These are phyloP conservation scores for Malbranchea zuffiana DNA, from an alignment of 2,329 filamentous ascomycete species.

Conservation along the genomic window DNA sequence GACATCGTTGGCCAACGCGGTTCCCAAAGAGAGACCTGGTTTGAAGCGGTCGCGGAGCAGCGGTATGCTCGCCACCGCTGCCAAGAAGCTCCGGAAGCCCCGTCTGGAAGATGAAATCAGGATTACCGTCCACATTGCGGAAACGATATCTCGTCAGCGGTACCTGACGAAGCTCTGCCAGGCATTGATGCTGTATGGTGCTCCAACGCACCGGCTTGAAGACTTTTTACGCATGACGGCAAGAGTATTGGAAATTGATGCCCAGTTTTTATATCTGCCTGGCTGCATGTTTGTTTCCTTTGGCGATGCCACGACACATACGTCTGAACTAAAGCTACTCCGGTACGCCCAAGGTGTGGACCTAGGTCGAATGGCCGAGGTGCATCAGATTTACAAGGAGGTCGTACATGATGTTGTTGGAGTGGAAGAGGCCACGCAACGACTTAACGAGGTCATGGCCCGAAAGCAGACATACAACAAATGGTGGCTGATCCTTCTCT, in stretches of 20 bases:
- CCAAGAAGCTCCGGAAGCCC: conserved; percentile 16
- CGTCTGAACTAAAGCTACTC: conserved; percentile 38
- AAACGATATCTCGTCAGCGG: conserved; percentile 65
- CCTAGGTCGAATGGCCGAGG: conserved; percentile 34
- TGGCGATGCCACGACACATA: conserved; percentile 42
- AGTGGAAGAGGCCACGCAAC: conserved; percentile 35
- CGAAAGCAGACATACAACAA: conserved; percentile 45
- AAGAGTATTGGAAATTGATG: conserved; percentile 76
- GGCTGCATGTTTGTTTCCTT: conserved; percentile 94
- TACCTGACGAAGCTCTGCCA: conserved; percentile 78
- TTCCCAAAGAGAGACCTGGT: conserved; percentile 12
- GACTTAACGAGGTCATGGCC: conserved; percentile 45
- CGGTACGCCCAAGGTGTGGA: conserved; percentile 35
- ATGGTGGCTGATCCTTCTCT: conserved; percentile 51
- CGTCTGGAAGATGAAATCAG: conserved; percentile 40
- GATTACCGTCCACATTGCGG: conserved; percentile 52
- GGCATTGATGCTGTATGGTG: conserved; percentile 80
- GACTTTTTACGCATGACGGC: conserved; percentile 85
- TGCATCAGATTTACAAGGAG: conserved; percentile 39
- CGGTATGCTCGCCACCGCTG: conserved; percentile 20
- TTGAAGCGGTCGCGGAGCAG: conserved; percentile 30
- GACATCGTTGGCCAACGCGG: conserved; percentile 16
- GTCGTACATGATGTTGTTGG: conserved; percentile 38
- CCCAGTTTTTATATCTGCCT: conserved; percentile 80
- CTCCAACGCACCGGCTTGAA: conserved; percentile 81